These are phyloP conservation scores for Globisporangium mamillatum DNA, from an alignment of 352 stramenopile genomes.

Conservation along the genomic window DNA sequence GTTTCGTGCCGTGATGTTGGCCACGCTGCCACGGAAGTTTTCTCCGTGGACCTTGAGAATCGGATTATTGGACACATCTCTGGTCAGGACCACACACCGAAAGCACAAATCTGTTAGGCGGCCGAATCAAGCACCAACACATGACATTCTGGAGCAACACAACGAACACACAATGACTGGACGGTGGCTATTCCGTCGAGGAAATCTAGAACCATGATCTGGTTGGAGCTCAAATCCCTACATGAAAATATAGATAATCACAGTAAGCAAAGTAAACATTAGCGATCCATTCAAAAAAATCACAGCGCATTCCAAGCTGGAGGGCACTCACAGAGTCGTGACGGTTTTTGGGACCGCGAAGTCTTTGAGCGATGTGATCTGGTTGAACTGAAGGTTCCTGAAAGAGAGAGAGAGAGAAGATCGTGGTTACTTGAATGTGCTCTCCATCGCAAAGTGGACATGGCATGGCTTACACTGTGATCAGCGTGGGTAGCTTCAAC, in stretches of 20 bases:
- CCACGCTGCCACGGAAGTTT: not conserved
- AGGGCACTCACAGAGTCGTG: slow-evolving; percentile 8
- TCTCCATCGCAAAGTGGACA: not conserved
- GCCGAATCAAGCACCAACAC: too few species aligned
- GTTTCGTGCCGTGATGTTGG: slow-evolving; percentile 11
- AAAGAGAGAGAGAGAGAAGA: not conserved
- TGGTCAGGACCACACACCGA: not conserved
- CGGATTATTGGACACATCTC: slow-evolving; percentile 16
- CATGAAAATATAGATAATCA: too few species aligned
- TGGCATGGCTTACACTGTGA: slow-evolving; percentile 5
- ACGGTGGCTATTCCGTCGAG: slow-evolving; percentile 8
- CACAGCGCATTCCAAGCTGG: too few species aligned
- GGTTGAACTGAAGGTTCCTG: slow-evolving; percentile 11
- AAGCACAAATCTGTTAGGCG: not conserved
- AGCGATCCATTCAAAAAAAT: too few species aligned
- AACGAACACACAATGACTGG: not conserved
- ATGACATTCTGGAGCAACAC: too few species aligned
- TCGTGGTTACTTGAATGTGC: not conserved
- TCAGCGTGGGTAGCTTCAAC: not conserved
- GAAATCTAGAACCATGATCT: slow-evolving; percentile 12
- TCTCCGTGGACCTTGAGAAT: slow-evolving; percentile 6
- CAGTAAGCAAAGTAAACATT: not conserved
- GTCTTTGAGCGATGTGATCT: slow-evolving; percentile 7
- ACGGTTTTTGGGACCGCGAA: slow-evolving; percentile 13
- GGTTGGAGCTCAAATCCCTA: slow-evolving; percentile 12